Conservation (phyloP, 768 basidiomycete species). For the Neoboletus magnificus region DNA sequence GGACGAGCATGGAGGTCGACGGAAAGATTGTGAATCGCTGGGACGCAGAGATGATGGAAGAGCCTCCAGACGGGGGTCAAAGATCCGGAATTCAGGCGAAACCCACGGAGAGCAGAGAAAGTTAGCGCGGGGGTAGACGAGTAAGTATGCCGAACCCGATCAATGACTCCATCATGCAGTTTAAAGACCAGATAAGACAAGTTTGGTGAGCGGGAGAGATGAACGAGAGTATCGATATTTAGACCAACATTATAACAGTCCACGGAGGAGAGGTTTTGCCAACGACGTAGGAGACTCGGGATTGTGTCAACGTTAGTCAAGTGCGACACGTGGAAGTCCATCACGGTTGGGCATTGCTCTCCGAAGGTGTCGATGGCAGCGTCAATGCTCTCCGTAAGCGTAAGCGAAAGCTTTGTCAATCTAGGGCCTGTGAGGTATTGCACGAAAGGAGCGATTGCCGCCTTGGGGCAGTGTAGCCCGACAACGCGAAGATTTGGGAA, state of each 20-base stretch:
- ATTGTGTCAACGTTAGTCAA: background rate
- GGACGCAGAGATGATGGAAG: background rate
- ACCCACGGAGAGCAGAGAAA: background rate
- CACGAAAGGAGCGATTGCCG: slow-evolving; percentile 1
- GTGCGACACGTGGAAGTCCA: background rate
- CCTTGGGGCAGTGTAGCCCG: background rate
- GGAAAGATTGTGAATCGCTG: background rate
- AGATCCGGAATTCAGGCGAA: background rate
- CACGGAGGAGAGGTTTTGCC: slow-evolving; percentile 4
- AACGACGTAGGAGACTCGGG: slow-evolving; percentile 4
- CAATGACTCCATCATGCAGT: background rate
- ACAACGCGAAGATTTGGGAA: slow-evolving; percentile 12
- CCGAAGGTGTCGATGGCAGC: background rate
- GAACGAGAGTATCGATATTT: background rate
- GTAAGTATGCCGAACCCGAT: background rate
- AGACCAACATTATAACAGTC: background rate
- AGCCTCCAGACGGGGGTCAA: background rate
- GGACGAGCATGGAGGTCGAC: background rate
- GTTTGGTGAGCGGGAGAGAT: slow-evolving; percentile 1
- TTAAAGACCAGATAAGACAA: background rate
- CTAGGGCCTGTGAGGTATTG: slow-evolving; percentile 5
- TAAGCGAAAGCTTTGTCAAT: background rate
- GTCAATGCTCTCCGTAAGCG: background rate
- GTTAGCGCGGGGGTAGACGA: background rate
- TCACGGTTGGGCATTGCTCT: background rate